These are phyloP conservation scores for Volvariella volvacea DNA, from an alignment of 1,284 basidiomycete species.

Conservation along the genomic window DNA sequence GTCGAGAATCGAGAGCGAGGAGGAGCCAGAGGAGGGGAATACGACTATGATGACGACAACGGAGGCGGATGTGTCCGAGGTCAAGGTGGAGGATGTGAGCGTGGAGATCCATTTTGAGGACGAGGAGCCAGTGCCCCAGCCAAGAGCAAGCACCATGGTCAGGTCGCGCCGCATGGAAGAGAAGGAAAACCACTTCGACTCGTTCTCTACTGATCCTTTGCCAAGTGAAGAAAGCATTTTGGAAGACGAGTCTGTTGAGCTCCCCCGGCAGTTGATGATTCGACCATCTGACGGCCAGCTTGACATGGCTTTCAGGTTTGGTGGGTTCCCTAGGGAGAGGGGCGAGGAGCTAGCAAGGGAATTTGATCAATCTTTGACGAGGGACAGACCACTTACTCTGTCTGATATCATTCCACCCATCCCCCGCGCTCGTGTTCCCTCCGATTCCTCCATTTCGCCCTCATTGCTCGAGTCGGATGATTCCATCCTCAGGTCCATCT, in stretches of 20 bases:
- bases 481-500: constrained; percentile 53
- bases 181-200: no score
- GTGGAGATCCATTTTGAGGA: no score
- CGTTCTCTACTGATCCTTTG: no score
- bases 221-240: constrained; percentile 13
- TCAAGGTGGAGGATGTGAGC: no score
- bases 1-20: constrained; percentile 6
- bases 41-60: constrained; percentile 14
- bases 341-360: background rate
- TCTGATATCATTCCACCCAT: constrained; percentile 70
- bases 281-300: constrained; percentile 50
- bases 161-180: constrained; percentile 6
- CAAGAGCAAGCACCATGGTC: constrained; percentile 10
- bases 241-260: constrained; percentile 16
- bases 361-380: background rate
- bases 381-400: constrained; percentile 42
- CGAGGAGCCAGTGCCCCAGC: no score
- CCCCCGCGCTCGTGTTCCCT: constrained; percentile 34
- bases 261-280: background rate
- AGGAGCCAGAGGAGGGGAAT: constrained; percentile 16
- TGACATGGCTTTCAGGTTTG: constrained; percentile 67
- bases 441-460: constrained; percentile 33
- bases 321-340: constrained; percentile 38
- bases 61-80: constrained; percentile 2
- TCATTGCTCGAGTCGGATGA: constrained; percentile 43